These are phyloP conservation scores for Scedosporium minutisporum DNA, from an alignment of 2,329 filamentous ascomycete species.

Conservation along the genomic window DNA sequence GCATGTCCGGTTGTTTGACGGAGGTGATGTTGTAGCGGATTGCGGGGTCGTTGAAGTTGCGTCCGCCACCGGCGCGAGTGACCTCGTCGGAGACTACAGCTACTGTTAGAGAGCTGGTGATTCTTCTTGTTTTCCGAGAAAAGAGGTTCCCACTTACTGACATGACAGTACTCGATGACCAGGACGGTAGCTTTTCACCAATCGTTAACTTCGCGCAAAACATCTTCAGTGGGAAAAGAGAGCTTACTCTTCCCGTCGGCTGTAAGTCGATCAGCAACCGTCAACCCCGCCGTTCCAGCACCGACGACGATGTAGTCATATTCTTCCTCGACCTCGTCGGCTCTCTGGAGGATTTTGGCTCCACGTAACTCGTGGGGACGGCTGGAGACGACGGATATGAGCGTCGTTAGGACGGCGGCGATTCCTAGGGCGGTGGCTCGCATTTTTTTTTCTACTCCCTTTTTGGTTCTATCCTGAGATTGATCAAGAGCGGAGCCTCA, in stretches of 20 bases:
- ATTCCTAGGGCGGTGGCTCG: background rate
- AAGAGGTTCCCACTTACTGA: constrained; percentile 4
- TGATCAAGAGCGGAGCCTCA: background rate
- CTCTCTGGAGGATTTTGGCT: constrained; percentile 1
- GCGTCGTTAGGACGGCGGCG: background rate
- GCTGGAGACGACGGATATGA: background rate
- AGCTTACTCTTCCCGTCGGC: constrained; percentile 19
- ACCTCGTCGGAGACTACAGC: constrained; percentile 12
- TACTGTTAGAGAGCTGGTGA: constrained; percentile 4
- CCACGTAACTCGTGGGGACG: constrained; percentile 1
- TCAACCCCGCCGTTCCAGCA: constrained; percentile 23
- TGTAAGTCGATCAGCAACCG: constrained; percentile 24
- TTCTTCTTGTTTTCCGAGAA: constrained; percentile 5
- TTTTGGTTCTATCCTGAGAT: background rate
- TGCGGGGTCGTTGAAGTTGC: constrained; percentile 13
- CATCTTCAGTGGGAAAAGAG: background rate
- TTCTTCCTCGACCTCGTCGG: constrained; percentile 3
- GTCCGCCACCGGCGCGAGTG: constrained; percentile 12
- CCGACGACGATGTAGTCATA: constrained; percentile 22
- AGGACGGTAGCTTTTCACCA: constrained; percentile 10
- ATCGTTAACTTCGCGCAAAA: background rate
- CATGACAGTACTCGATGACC: constrained; percentile 13
- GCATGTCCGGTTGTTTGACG: constrained; percentile 17
- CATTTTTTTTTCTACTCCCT: background rate
- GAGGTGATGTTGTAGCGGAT: constrained; percentile 20